Conservation (phyloP, 139 green algal genomes). For the Closterium sp. region DNA sequence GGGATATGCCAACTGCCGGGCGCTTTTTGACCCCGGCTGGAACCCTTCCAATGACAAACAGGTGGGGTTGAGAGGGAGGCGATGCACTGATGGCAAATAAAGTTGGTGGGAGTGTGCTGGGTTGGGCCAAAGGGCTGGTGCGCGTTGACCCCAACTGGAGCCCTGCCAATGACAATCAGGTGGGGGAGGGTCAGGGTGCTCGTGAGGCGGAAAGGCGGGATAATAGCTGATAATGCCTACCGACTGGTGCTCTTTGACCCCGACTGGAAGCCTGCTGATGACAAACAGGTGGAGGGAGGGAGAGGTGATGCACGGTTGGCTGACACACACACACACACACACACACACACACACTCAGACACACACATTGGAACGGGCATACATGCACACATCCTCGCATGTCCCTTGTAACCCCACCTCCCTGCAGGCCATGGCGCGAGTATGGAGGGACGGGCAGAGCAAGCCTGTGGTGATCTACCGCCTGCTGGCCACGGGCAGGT, state of each 20-base stretch:
- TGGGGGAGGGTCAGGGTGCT: neutral
- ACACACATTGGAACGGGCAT: neutral
- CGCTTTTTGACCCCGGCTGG: no score
- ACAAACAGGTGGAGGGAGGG: constrained; percentile 66
- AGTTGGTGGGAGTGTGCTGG: no score
- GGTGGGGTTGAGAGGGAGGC: neutral
- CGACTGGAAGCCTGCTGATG: constrained; percentile 79
- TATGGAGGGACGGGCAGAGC: neutral
- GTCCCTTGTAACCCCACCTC: neutral
- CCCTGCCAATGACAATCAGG: neutral
- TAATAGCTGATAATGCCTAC: neutral
- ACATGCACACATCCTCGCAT: neutral
- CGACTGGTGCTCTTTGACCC: constrained; percentile 53
- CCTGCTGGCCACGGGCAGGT: neutral
- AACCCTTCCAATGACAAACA: constrained; percentile 83
- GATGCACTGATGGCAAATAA: no score
- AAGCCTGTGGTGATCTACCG: neutral
- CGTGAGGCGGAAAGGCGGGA: no score
- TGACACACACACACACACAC: neutral
- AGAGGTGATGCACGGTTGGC: neutral
- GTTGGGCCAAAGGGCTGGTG: neutral
- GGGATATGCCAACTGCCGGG: neutral
- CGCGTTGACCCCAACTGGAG: neutral
- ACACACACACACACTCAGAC: neutral
- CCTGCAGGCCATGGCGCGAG: neutral